A percentile compares a stretch with the other conserved stretches of the same genome.
phyloP scores from a whole-genome alignment of 352 stramenopile species.

The Phytophthora quininea region DNA sequence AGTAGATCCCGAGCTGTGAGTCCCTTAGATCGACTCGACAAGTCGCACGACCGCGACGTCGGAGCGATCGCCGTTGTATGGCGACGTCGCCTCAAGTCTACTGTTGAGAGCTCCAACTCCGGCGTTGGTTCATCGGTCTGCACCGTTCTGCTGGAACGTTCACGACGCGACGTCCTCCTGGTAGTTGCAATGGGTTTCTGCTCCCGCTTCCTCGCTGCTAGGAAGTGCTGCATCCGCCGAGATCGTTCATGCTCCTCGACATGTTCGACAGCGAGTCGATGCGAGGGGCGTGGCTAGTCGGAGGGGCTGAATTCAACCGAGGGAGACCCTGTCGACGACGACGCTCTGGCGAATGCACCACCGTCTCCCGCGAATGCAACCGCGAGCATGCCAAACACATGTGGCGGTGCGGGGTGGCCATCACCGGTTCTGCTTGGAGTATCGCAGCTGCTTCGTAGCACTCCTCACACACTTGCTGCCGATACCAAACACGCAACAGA shows the following conservation, averaged over 20 bases:
- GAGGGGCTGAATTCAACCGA: slow-evolving; percentile 21
- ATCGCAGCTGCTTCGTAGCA: slow-evolving; percentile 21
- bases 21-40: too few relatives aligned
- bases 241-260: slow-evolving; percentile 8
- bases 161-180: background rate
- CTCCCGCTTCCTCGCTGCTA: slow-evolving; percentile 2
- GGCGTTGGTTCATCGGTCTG: background rate
- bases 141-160: background rate
- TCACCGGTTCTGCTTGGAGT: slow-evolving; percentile 6
- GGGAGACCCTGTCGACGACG: slow-evolving; percentile 16
- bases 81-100: slow-evolving; percentile 19
- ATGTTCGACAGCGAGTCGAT: slow-evolving; percentile 21
- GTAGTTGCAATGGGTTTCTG: slow-evolving; percentile 1
- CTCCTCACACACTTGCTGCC: slow-evolving; percentile 32
- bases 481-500: background rate
- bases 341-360: slow-evolving; percentile 5
- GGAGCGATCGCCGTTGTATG: slow-evolving; percentile 21
- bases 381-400: slow-evolving; percentile 27
- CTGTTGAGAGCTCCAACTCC: slow-evolving; percentile 14
- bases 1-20: too few relatives aligned
- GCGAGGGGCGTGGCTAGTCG: slow-evolving; percentile 10
- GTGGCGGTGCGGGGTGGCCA: slow-evolving; percentile 19
- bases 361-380: slow-evolving; percentile 17
- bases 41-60: background rate
- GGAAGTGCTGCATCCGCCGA: slow-evolving; percentile 1